Evolutionary conservation across 805 yeast genomes (phyloP).

Genomic region (Saccharomycopsis fibuligera): DNA sequence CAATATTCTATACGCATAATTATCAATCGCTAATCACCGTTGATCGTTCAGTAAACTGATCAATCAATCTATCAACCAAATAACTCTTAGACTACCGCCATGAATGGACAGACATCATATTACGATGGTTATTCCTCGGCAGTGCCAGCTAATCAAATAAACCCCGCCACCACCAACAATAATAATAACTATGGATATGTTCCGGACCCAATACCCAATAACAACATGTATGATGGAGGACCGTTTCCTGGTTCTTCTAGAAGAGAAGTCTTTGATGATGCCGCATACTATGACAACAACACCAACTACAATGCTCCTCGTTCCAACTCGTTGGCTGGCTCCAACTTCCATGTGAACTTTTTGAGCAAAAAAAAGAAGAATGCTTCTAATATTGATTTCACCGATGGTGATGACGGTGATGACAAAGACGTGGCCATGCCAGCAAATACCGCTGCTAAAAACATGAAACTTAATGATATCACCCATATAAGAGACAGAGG

Average conservation of each 20-base stretch:
- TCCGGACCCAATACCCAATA: too few relatives aligned
- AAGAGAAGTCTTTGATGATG: slow-evolving; percentile 11
- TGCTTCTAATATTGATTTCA: background rate
- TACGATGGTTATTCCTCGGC: too few relatives aligned
- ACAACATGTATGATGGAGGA: slow-evolving; percentile 4
- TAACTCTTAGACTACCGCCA: too few relatives aligned
- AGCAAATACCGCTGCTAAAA: slow-evolving; percentile 30
- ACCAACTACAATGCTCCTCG: slow-evolving; percentile 1
- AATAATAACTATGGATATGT: too few relatives aligned
- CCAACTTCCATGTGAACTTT: slow-evolving; percentile 23
- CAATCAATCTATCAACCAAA: too few relatives aligned
- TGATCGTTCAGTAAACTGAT: too few relatives aligned
- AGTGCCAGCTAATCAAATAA: too few relatives aligned
- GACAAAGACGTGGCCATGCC: slow-evolving; percentile 30
- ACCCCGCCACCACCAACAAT: too few relatives aligned
- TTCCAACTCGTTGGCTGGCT: slow-evolving; percentile 16
- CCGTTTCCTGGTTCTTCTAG: slow-evolving; percentile 10
- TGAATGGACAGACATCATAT: too few relatives aligned
- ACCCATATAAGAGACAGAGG: slow-evolving; percentile 60
- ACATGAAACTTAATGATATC: slow-evolving; percentile 58
- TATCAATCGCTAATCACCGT: too few relatives aligned
- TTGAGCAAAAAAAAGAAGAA: slow-evolving; percentile 9
- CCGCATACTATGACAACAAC: background rate
- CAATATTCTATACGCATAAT: too few relatives aligned
- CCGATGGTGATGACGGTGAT: slow-evolving; percentile 28